phyloP scores from a whole-genome alignment of 257 asterid genomes.

The Nicotiana tabacum region DNA sequence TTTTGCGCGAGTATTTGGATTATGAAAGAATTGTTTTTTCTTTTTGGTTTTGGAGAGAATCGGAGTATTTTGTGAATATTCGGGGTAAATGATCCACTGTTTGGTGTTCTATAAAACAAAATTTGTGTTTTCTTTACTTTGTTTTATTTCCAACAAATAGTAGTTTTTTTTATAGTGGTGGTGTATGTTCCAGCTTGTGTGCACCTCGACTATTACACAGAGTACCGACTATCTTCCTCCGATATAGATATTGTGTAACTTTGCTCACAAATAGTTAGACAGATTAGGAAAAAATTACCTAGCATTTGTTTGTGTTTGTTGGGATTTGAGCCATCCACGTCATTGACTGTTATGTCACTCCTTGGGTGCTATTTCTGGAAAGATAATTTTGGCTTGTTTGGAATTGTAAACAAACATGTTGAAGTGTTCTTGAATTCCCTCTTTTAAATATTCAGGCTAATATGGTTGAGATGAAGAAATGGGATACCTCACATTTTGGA shows the following conservation, averaged over 20 bases:
- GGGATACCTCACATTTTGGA: neutral
- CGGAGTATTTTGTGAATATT: neutral
- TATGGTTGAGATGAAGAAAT: neutral
- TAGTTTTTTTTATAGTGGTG: no score
- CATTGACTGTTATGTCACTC: no score
- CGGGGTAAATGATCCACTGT: neutral
- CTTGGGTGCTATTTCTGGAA: no score
- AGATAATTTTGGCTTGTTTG: neutral
- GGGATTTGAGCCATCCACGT: no score
- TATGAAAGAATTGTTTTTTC: no score
- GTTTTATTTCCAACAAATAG: neutral
- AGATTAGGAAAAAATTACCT: no score
- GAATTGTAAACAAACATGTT: neutral
- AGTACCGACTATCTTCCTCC: no score
- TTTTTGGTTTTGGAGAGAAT: neutral
- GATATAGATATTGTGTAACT: no score
- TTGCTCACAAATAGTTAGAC: no score
- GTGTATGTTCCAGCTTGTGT: no score
- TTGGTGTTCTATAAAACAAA: neutral
- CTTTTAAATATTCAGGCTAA: neutral
- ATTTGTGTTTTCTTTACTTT: neutral
- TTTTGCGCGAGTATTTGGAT: neutral
- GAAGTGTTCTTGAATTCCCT: neutral
- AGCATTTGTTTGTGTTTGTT: no score
- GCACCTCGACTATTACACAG: no score